phyloP scores from a whole-genome alignment of 768 basidiomycete genomes.

The Lactarius vividus region DNA sequence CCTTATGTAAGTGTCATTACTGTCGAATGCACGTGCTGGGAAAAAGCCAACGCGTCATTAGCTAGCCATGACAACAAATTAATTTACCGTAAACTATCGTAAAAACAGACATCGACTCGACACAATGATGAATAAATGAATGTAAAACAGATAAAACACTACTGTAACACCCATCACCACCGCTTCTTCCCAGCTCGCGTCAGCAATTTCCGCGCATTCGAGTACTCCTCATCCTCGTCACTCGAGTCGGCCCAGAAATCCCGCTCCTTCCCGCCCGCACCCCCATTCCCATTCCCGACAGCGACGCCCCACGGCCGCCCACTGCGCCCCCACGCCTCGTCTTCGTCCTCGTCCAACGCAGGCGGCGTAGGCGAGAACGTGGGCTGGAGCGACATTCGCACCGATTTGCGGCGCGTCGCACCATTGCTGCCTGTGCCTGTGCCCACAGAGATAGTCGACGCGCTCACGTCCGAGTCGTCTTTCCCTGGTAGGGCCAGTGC shows the following conservation, averaged over 20 bases:
- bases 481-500: slow-evolving; percentile 25
- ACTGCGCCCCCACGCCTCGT: slow-evolving; percentile 22
- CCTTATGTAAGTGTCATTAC: slow-evolving; percentile 1
- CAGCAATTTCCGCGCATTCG: slow-evolving; percentile 53
- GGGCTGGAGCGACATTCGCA: slow-evolving; percentile 72
- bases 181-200: slow-evolving; percentile 43
- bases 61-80: not conserved
- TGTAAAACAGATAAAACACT: too few species aligned
- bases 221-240: slow-evolving; percentile 68
- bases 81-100: slow-evolving; percentile 6
- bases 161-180: slow-evolving; percentile 31
- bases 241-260: slow-evolving; percentile 73
- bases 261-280: slow-evolving; percentile 14
- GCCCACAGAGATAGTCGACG: slow-evolving; percentile 30
- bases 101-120: not conserved
- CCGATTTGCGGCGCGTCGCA: slow-evolving; percentile 57
- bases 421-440: not conserved
- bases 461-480: slow-evolving; percentile 34
- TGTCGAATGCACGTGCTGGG: slow-evolving; percentile 20
- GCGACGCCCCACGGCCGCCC: slow-evolving; percentile 23
- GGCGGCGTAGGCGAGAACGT: slow-evolving; percentile 74
- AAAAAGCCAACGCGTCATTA: slow-evolving; percentile 7
- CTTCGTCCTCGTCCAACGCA: slow-evolving; percentile 49
- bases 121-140: not conserved
- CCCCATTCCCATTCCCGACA: slow-evolving; percentile 29